phyloP scores from a whole-genome alignment of 164 flowering plant genomes.

The Vitis riparia region DNA sequence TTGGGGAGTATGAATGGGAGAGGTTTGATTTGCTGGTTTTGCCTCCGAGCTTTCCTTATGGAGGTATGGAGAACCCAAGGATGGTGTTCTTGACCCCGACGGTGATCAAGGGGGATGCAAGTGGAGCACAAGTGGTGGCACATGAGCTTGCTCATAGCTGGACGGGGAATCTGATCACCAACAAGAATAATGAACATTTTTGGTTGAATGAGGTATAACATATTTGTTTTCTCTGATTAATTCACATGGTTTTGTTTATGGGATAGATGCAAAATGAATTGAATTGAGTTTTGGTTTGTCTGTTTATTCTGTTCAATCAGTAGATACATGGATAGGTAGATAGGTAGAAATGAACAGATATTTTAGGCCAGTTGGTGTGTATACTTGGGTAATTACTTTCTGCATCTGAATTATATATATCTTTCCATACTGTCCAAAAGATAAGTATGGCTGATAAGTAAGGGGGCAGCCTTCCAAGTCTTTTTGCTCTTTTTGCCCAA shows the following conservation, averaged over 20 bases:
- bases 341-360: too few relatives aligned
- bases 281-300: background rate
- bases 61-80: slow-evolving; percentile 99
- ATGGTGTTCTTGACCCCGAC: slow-evolving; percentile 96
- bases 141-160: slow-evolving; percentile 99
- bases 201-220: slow-evolving; percentile 91
- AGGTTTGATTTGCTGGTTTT: slow-evolving; percentile 89
- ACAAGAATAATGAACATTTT: slow-evolving; percentile 91
- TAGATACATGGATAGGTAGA: too few relatives aligned
- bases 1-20: slow-evolving; percentile 92
- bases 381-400: too few relatives aligned
- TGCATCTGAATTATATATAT: too few relatives aligned
- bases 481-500: too few relatives aligned
- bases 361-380: too few relatives aligned
- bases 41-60: slow-evolving; percentile 98
- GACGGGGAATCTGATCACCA: slow-evolving; percentile 96
- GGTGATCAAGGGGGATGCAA: slow-evolving; percentile 85
- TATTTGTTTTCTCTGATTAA: too few relatives aligned
- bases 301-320: too few relatives aligned
- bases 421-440: too few relatives aligned
- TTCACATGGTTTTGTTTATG: background rate
- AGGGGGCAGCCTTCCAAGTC: too few relatives aligned
- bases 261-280: background rate
- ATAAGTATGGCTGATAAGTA: too few relatives aligned
- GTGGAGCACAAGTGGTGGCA: slow-evolving; percentile 91